A percentile compares a stretch with the other conserved stretches of the same genome.
phyloP scores from a whole-genome alignment of 2,329 filamentous ascomycete genomes.

The Fusarium keratoplasticum region DNA sequence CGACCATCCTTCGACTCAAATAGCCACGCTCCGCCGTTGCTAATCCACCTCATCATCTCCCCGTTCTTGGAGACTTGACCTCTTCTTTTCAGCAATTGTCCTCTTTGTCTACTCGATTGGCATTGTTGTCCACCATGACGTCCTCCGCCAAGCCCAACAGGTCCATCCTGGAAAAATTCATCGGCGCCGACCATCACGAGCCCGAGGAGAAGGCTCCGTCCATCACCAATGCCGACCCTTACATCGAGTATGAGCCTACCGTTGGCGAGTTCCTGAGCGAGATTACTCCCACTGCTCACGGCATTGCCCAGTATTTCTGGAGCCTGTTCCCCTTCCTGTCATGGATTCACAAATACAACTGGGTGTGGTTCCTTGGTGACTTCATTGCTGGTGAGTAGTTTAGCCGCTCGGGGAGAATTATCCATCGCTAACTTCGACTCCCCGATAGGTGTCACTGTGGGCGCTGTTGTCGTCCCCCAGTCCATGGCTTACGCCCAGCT shows the following conservation, averaged over 20 bases:
- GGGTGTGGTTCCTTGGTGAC: conserved; percentile 60
- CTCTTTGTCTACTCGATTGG: neutral
- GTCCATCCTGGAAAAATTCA: conserved; percentile 45
- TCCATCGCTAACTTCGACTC: conserved; percentile 34
- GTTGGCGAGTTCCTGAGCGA: conserved; percentile 56
- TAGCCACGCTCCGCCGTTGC: conserved; percentile 23
- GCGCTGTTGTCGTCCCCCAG: conserved; percentile 66
- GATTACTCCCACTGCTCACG: conserved; percentile 48
- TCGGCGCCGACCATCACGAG: conserved; percentile 49
- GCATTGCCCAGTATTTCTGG: conserved; percentile 50
- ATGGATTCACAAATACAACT: conserved; percentile 64
- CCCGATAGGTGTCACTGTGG: conserved; percentile 56
- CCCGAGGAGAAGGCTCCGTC: conserved; percentile 50
- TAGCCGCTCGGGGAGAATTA: conserved; percentile 5
- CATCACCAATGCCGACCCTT: conserved; percentile 52
- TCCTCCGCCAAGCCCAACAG: conserved; percentile 38
- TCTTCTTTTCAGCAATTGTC: neutral
- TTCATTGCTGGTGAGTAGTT: conserved; percentile 55
- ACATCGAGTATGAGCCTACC: conserved; percentile 56
- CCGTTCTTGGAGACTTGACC: conserved; percentile 17
- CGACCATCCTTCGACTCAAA: conserved; percentile 25
- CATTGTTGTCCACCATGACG: conserved; percentile 23
- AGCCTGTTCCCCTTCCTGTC: conserved; percentile 61
- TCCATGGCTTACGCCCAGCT: conserved; percentile 65
- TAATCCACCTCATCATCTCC: conserved; percentile 24